phyloP scores from a whole-genome alignment of 129 eudicot genomes.

The Dittrichia graveolens region DNA sequence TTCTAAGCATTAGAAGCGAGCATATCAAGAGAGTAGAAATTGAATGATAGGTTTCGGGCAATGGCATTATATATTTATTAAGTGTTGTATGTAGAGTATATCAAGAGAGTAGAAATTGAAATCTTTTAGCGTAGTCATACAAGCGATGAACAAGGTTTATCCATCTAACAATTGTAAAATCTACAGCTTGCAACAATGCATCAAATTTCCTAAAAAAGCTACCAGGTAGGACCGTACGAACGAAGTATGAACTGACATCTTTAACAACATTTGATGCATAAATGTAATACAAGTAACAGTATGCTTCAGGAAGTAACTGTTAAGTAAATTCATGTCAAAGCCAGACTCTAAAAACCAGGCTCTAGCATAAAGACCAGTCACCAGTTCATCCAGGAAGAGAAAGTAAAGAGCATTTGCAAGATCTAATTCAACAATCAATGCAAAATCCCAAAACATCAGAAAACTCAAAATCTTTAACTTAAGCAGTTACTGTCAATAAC shows the following conservation, averaged over 20 bases:
- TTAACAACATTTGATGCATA: conserved; percentile 12
- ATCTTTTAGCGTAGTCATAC: neutral
- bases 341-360: conserved; percentile 8
- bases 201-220: neutral
- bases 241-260: neutral
- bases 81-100: neutral
- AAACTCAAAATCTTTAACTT: neutral
- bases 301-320: conserved; percentile 19
- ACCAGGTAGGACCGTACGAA: neutral
- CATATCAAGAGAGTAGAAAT: neutral
- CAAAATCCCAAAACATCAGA: conserved; percentile 4
- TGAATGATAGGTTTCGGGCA: neutral
- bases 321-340: neutral
- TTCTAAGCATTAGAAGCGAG: conserved; percentile 3
- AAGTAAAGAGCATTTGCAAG: neutral
- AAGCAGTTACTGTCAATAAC: conserved; percentile 13
- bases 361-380: neutral
- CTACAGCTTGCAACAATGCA: neutral
- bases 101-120: neutral
- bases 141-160: no score
- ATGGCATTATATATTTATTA: neutral
- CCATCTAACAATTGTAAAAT: neutral
- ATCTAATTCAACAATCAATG: neutral
- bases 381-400: neutral
- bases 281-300: neutral